Evolutionary conservation across 139 green algal species (phyloP).

Genomic region (Closterium sp.): DNA sequence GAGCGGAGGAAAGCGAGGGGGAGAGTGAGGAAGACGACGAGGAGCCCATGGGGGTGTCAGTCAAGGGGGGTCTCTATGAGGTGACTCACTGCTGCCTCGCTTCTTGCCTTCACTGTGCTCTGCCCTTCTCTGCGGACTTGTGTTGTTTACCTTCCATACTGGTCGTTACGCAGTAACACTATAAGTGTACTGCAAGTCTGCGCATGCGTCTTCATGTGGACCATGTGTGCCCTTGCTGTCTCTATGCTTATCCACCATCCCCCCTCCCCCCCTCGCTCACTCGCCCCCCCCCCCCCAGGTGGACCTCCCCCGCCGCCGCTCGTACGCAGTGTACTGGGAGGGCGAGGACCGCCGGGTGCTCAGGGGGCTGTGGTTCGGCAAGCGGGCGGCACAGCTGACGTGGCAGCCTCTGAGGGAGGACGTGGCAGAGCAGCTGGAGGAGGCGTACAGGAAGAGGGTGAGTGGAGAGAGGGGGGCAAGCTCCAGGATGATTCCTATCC

Average conservation of each 20-base stretch:
- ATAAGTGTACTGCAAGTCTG: too few relatives aligned
- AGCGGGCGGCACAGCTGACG: neutral
- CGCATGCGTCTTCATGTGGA: too few relatives aligned
- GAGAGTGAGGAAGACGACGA: slow-evolving; percentile 1
- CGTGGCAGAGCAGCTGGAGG: slow-evolving; percentile 44
- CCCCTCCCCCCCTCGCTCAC: neutral
- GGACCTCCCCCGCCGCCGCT: slow-evolving; percentile 11
- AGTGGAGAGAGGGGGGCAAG: neutral
- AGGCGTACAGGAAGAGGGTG: slow-evolving; percentile 39
- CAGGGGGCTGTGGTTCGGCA: slow-evolving; percentile 35
- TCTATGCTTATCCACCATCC: neutral
- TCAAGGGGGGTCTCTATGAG: slow-evolving; percentile 47
- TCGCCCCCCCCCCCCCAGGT: neutral
- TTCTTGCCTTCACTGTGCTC: too few relatives aligned
- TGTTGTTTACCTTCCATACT: too few relatives aligned
- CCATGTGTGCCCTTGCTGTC: neutral
- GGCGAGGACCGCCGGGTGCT: slow-evolving; percentile 37
- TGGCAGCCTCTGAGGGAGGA: slow-evolving; percentile 46
- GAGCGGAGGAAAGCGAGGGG: neutral
- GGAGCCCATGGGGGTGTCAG: slow-evolving; percentile 29
- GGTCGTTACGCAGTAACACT: too few relatives aligned
- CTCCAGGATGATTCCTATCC: neutral
- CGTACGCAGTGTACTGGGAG: slow-evolving; percentile 39
- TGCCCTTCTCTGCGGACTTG: too few relatives aligned
- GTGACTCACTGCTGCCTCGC: neutral